Conservation (phyloP, 208 protist genomes). For the Blechomonas ayalai region DNA sequence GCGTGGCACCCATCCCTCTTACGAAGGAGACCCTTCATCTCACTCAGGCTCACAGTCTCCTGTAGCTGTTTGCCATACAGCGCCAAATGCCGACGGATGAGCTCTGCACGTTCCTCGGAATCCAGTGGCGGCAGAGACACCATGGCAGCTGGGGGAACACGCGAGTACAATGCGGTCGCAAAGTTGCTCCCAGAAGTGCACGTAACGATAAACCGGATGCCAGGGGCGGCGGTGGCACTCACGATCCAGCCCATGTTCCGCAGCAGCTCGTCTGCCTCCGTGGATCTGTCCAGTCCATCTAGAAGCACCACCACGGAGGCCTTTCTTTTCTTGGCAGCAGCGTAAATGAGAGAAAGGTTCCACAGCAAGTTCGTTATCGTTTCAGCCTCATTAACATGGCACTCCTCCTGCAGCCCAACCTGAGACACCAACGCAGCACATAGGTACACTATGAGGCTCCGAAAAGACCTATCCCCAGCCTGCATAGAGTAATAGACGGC, state of each 20-base stretch:
- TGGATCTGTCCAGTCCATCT: slow-evolving; percentile 58
- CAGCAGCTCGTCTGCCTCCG: slow-evolving; percentile 38
- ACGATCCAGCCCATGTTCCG: slow-evolving; percentile 42
- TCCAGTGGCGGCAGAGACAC: slow-evolving; percentile 36
- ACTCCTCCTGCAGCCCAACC: slow-evolving; percentile 39
- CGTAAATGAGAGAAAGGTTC: slow-evolving; percentile 43
- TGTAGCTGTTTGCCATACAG: slow-evolving; percentile 73
- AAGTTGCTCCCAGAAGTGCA: slow-evolving; percentile 16
- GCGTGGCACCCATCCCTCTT: slow-evolving; percentile 57
- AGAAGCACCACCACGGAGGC: slow-evolving; percentile 35
- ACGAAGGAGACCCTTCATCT: slow-evolving; percentile 55
- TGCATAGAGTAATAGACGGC: slow-evolving; percentile 54
- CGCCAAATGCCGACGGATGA: slow-evolving; percentile 70
- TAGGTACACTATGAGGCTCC: slow-evolving; percentile 51
- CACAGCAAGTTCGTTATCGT: slow-evolving; percentile 36
- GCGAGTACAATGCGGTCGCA: slow-evolving; percentile 28
- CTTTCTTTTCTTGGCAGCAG: slow-evolving; percentile 19
- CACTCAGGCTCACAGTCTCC: slow-evolving; percentile 57
- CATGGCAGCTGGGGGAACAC: slow-evolving; percentile 23
- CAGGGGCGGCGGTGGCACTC: slow-evolving; percentile 16
- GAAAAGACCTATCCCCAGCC: slow-evolving; percentile 34
- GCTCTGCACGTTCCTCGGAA: slow-evolving; percentile 44
- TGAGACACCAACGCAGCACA: slow-evolving; percentile 22
- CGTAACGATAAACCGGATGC: slow-evolving; percentile 60
- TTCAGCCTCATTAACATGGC: slow-evolving; percentile 38